Base-by-base conservation (phyloP, 1,139 yeast species). In the Eremothecium sinecaudum region DNA sequence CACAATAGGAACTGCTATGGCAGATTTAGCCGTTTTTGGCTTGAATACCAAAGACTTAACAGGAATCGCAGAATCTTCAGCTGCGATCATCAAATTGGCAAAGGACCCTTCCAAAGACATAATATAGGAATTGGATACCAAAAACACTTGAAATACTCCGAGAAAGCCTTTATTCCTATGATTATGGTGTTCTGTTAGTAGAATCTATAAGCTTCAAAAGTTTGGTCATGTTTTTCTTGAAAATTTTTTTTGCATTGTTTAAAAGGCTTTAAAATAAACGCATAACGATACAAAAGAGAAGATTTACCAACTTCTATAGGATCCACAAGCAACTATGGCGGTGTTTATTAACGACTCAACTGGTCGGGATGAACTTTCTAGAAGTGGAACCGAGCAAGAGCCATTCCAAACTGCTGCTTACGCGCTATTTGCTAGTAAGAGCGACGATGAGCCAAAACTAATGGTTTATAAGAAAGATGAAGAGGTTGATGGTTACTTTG, bases 11-110 rank as follows among this genome's bases (percentile, higher is more conserved):
- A 80, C 75, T 21, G 93, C 83, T n/a, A 72, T 62, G 34, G 83
- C 86, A 31, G 84, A 63, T 56, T 83, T 84, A 36, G 94, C 79
- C 32, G 94, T 83, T 62, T 84, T 84, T 49, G 94, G 94, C 64
- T 84, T 84, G 71, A 84, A 84, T 21, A 84, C 86, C 45, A 84
- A 68, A 4, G 90, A 71, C 59, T 84, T 84, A 43, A 81, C 74
- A 28, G 73, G 61, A 23, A 59, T 45, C 3, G 73, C 67, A 27
- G 57, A 51, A 24, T 61, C 72, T 24, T 68, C 62, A 29, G 71
- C 55, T 20, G 47, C 64, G 47, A 74, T 59, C 32, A 79, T 71
- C 46, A 75, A 63, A 35, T 73, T 68, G 30, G 78, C 73, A 49
- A 76, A 69, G 9, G 76, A 62, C 56, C 72, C 73, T 62, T 69